Evolutionary conservation across 2,329 filamentous ascomycete species (phyloP), one percentile per base, ranked within the genome.

Genomic region (Diaporthe caulivora): DNA sequence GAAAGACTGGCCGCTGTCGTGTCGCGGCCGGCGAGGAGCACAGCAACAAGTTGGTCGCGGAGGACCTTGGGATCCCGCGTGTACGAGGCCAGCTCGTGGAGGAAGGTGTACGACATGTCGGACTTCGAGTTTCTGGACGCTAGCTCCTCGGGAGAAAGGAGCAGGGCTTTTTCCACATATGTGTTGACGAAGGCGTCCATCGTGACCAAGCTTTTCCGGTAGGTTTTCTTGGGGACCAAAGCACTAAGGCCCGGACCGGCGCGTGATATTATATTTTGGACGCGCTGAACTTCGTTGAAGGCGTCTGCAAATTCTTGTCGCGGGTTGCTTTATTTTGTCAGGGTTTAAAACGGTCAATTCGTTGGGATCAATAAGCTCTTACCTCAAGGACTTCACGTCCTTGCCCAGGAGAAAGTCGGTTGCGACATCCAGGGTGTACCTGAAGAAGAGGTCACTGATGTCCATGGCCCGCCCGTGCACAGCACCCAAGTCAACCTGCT

Each of bases 401-500:
- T 91, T 87, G 4, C 95, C 95, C 2, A 98, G 89, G 37, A 98
- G 84, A 80, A 98, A 98, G 78, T 97, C 93, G 0, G 95, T 98
- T 2, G 94, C 91, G 10, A 94, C 92, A 82, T 98, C 95, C 37
- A 98, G 87, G 0, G 95, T 95, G 79, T 92, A 93, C n/a, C 94
- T 88, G 85, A 95, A 97, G 83, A 98, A 93, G 71, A 97, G 86
- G 75, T 95, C 90, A 76, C 91, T 89, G 11, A 96, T 90, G 78
- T 97, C 91, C 40, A 96, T 85, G 13, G 89, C 86, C 62, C 84
- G 85, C 82, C 93, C 82, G 84, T 92, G 86, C 87, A 92, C 80
- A 86, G 86, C 70, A 84, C 90, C 79, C 84, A 90, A 75, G 80
- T 93, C 91, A 79, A 95, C 91, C 29, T 89, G 80, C 76, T 93